These are phyloP conservation scores for Lablab purpureus DNA, from an alignment of 306 rosid species.

Conservation along the genomic window DNA sequence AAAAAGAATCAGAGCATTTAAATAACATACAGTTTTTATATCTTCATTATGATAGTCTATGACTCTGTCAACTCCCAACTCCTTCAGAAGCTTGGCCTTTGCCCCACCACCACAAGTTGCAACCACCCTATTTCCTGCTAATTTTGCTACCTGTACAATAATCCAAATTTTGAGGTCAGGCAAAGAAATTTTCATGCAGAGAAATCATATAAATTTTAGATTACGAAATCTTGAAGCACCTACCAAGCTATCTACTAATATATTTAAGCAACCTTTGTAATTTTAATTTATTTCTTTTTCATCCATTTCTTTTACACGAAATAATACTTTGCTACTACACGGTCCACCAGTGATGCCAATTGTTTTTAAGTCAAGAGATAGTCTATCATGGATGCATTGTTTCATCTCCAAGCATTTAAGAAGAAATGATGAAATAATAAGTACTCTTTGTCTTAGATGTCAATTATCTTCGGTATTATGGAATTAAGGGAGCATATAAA, in stretches of 20 bases:
- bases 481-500: constrained; percentile 6
- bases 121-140: constrained; percentile 88
- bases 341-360: constrained; percentile 6
- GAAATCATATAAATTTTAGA: constrained; percentile 28
- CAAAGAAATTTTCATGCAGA: constrained; percentile 15
- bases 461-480: constrained; percentile 32
- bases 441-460: constrained; percentile 12
- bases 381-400: constrained; percentile 32
- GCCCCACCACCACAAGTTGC: constrained; percentile 95
- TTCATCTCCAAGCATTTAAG: constrained; percentile 23
- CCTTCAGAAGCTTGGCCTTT: constrained; percentile 83
- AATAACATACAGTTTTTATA: constrained; percentile 71
- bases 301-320: constrained; percentile 13
- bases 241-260: not conserved
- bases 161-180: constrained; percentile 34
- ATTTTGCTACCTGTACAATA: constrained; percentile 83
- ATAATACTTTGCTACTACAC: not conserved
- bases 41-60: constrained; percentile 90
- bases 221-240: constrained; percentile 11
- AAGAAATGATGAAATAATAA: constrained; percentile 13
- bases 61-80: constrained; percentile 92
- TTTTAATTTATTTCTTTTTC: not conserved
- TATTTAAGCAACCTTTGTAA: not conserved
- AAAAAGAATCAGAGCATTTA: constrained; percentile 27
- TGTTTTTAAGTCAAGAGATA: constrained; percentile 27